A percentile compares a stretch with the other conserved stretches of the same genome.
phyloP scores from a whole-genome alignment of 192 early-diverging fungal species.

The Backusella parvicylindrica region DNA sequence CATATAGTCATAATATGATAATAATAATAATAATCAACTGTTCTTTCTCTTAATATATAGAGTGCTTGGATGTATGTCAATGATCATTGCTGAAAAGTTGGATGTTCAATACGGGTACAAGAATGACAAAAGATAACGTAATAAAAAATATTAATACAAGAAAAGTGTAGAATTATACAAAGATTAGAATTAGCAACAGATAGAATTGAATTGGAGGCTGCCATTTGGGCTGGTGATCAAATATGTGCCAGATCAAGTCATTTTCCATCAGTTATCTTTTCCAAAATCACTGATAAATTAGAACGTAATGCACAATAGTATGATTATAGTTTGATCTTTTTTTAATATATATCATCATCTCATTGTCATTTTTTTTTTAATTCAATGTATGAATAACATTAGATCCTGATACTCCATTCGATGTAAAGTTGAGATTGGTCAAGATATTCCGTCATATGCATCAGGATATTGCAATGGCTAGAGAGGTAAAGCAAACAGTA shows the following conservation, averaged over 20 bases:
- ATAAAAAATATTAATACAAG: background rate
- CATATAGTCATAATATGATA: background rate
- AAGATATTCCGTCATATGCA: conserved; percentile 53
- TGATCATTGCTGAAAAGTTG: conserved; percentile 38
- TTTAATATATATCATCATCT: background rate
- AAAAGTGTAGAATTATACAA: conserved; percentile 33
- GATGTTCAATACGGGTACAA: conserved; percentile 47
- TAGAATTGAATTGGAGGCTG: conserved; percentile 43
- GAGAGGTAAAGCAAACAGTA: conserved; percentile 35
- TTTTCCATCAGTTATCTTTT: conserved; percentile 44
- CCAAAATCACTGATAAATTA: conserved; percentile 27
- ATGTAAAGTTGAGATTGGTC: conserved; percentile 32
- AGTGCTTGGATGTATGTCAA: conserved; percentile 43
- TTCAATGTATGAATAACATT: conserved; percentile 15
- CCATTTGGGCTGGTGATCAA: conserved; percentile 41
- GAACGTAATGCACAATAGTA: conserved; percentile 9
- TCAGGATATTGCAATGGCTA: conserved; percentile 37
- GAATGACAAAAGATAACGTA: background rate
- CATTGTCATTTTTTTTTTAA: background rate
- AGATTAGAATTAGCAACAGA: conserved; percentile 38
- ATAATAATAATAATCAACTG: background rate
- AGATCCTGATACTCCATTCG: conserved; percentile 30
- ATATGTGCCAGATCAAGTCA: conserved; percentile 41
- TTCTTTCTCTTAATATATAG: conserved; percentile 19
- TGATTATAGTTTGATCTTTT: background rate